Evolutionary conservation across 345 rosid species (phyloP), one percentile per base, ranked within the genome.

Genomic region (Eucalyptus microcorys): DNA sequence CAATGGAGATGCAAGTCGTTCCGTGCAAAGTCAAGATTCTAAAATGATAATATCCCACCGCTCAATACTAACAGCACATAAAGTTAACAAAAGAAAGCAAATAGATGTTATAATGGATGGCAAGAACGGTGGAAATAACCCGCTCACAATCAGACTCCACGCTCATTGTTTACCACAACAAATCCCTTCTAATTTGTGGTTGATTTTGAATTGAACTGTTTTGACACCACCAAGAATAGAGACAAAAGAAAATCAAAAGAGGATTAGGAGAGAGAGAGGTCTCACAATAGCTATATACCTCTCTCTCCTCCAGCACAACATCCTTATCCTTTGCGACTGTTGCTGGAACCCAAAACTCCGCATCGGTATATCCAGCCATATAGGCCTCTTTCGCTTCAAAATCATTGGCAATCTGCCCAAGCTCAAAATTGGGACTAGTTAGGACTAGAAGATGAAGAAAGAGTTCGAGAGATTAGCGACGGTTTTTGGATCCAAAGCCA

Each of bases 291-390:
- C 55, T 17, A 50, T 17, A 50, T 19, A 50, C 26, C 27, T 53
- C 59, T 53, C 59, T 53, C 59, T 21, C 59, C 59, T 53, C 5
- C 5, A 0, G 8, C 22, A 19, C 55, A 17, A 52, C 22, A 3
- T 19, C 16, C 49, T 48, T 48, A 11, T n/a, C 19, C 21, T 49
- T 49, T 49, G 19, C 1, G 1, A 0, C 3, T 49, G 0, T 49
- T 1, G 0, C 7, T 6, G 3, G 53, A 49, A 49, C 26, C 57
- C 10, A 53, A 21, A 53, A 19, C 57, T 7, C 10, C 0, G 1
- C 10, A 3, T 21, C 26, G 0, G 0, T 17, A 52, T 52, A 0
- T 52, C 57, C 10, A 52, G 2, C 57, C 0, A 0, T 21, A 0
- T 0, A 52, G 0, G 57, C 5, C 10, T 53, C 2, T 53, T 21